Evolutionary conservation across 495 filamentous ascomycete species (phyloP).

Genomic region (Cercophora scortea): DNA sequence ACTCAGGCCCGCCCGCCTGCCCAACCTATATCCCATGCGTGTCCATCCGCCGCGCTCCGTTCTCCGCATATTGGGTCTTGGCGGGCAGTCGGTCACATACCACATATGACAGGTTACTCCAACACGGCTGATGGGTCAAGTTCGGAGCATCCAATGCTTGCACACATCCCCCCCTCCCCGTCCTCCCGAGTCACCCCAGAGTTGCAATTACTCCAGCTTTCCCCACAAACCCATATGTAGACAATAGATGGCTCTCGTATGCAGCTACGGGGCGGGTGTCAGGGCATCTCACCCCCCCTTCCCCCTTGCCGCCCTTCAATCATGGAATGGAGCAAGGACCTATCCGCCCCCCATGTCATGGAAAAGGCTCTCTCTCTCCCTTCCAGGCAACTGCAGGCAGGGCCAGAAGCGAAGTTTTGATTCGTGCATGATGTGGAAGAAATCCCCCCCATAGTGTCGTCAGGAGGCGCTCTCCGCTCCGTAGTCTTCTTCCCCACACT

Average conservation of each 20-base stretch:
- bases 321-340: too few species aligned
- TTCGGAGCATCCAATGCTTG: not conserved
- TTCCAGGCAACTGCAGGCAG: too few species aligned
- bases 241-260: not conserved
- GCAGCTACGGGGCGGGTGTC: not conserved
- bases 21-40: too few species aligned
- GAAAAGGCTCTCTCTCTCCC: too few species aligned
- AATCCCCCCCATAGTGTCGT: constrained; percentile 20
- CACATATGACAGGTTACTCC: constrained; percentile 3
- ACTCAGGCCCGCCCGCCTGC: too few species aligned
- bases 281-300: not conserved
- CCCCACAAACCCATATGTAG: constrained; percentile 14
- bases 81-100: constrained; percentile 3
- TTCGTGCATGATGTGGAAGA: constrained; percentile 19
- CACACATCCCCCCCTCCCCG: too few species aligned
- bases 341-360: too few species aligned
- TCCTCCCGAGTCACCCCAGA: not conserved
- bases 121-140: constrained; percentile 12
- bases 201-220: not conserved
- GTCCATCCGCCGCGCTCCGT: constrained; percentile 4
- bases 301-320: too few species aligned
- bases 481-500: constrained; percentile 28
- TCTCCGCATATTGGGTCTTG: constrained; percentile 16
- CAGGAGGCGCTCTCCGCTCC: not conserved
- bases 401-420: not conserved